Conservation (phyloP, 441 rosid species). For the Aleurites moluccanus region DNA sequence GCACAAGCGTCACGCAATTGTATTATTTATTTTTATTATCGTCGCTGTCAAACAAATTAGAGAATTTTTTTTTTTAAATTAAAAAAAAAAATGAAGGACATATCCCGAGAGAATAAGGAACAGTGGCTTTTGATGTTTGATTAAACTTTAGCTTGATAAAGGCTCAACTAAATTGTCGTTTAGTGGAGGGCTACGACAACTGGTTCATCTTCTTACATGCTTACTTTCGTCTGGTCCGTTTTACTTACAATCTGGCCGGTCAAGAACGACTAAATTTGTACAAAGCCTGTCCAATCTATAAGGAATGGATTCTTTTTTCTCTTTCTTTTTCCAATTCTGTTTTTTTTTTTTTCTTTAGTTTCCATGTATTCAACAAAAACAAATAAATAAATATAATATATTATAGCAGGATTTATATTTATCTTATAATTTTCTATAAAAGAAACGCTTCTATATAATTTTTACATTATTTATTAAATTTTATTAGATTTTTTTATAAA, state of each 20-base stretch:
- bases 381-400: no score
- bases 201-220: neutral
- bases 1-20: neutral
- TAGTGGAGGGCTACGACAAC: neutral
- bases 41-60: neutral
- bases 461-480: no score
- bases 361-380: no score
- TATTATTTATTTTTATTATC: neutral
- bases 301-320: no score
- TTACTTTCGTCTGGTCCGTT: neutral
- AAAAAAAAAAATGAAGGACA: neutral
- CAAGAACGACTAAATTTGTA: neutral
- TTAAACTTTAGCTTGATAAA: neutral
- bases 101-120: constrained; percentile 17
- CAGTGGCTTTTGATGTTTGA: neutral
- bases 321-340: no score
- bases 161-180: constrained; percentile 9
- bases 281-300: no score
- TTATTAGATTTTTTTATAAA: no score
- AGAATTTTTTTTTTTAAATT: no score
- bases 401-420: no score
- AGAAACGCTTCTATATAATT: no score
- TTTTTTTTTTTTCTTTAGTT: no score
- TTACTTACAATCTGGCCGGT: neutral
- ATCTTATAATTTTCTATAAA: no score